These are phyloP conservation scores for Aspergillus haitiensis DNA, from an alignment of 495 filamentous ascomycete species.

Conservation along the genomic window DNA sequence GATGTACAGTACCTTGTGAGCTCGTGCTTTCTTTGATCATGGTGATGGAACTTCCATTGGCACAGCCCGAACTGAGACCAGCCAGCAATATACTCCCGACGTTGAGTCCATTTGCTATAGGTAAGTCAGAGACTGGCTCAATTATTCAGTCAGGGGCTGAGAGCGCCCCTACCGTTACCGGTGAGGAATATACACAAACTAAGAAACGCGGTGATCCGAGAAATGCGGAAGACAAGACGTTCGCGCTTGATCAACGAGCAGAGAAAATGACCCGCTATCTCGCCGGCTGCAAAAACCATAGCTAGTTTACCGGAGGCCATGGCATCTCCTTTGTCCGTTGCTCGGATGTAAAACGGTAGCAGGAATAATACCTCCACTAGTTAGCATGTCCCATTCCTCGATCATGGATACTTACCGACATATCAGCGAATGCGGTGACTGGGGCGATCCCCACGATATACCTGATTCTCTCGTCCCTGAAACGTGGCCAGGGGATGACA, in stretches of 20 bases:
- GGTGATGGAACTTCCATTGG: neutral
- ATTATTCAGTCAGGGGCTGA: neutral
- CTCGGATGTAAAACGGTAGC: neutral
- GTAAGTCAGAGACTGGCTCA: neutral
- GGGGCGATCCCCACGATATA: neutral
- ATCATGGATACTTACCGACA: neutral
- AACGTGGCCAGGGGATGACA: neutral
- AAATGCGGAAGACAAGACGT: neutral
- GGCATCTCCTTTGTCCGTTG: neutral
- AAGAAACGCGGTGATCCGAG: neutral
- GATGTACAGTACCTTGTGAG: neutral
- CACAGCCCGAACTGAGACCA: neutral
- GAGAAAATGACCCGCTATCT: neutral
- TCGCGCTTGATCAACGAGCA: neutral
- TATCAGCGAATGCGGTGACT: neutral
- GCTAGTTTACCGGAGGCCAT: neutral
- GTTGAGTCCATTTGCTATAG: neutral
- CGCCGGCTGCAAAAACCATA: neutral
- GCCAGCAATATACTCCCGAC: neutral
- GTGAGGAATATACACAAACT: neutral
- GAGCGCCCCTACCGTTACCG: neutral
- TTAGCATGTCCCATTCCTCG: neutral
- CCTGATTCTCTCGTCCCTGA: neutral
- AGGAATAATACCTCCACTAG: neutral
- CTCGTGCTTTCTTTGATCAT: neutral